Conservation (phyloP, 306 rosid genomes). For the Prunus kanzakura region DNA sequence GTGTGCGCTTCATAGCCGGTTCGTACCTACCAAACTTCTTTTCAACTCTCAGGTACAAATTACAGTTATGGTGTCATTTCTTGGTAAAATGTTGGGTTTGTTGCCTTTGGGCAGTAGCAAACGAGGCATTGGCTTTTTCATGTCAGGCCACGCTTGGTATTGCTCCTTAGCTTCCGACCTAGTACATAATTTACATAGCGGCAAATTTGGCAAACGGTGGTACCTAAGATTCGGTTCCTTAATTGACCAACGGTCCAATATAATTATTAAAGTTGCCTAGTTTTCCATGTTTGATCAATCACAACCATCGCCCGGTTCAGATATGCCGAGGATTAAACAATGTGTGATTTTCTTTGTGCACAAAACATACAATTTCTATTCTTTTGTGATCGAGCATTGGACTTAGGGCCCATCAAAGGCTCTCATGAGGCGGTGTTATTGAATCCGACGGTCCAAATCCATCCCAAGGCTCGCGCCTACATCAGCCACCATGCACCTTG, state of each 20-base stretch:
- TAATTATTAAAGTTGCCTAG: no score
- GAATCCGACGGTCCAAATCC: not conserved
- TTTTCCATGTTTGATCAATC: not conserved
- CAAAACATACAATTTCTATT: not conserved
- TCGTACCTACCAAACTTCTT: no score
- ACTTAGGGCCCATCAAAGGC: not conserved
- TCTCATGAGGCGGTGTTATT: not conserved
- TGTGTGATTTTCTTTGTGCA: no score
- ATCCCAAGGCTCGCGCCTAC: not conserved
- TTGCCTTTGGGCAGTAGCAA: no score
- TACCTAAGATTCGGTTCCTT: not conserved
- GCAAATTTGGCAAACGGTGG: not conserved
- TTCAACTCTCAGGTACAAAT: no score
- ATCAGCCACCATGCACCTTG: slow-evolving; percentile 16
- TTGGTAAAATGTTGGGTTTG: no score
- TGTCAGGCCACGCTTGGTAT: not conserved
- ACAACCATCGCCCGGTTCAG: not conserved
- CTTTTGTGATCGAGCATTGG: not conserved
- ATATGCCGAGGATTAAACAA: not conserved
- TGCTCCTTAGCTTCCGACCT: not conserved
- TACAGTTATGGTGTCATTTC: no score
- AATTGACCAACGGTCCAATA: not conserved
- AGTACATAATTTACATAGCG: not conserved
- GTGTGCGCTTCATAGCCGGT: no score
- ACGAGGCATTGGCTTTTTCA: not conserved